These are phyloP conservation scores for Leishmania amazonensis DNA, from an alignment of 208 protist genomes.

Conservation along the genomic window DNA sequence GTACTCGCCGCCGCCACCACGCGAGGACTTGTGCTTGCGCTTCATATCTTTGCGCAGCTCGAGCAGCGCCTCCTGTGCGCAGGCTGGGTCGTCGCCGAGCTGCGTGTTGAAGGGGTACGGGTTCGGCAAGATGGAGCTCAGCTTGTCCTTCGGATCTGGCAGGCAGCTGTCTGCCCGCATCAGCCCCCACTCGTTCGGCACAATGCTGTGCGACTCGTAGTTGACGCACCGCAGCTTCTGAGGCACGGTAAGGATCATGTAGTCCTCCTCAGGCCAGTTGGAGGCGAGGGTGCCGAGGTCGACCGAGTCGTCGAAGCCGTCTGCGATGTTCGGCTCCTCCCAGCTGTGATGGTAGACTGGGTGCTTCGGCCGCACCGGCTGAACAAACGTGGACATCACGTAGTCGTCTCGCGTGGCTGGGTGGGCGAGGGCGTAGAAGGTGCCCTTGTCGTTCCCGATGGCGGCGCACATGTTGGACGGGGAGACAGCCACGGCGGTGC, in stretches of 20 bases:
- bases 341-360: constrained; percentile 69
- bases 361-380: constrained; percentile 65
- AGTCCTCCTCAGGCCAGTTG: constrained; percentile 84
- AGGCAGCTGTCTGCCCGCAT: constrained; percentile 79
- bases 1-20: constrained; percentile 63
- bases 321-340: constrained; percentile 65
- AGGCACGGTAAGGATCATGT: constrained; percentile 89
- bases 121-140: constrained; percentile 75
- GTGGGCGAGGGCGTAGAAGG: constrained; percentile 78
- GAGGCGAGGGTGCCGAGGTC: constrained; percentile 61
- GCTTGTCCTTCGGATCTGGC: constrained; percentile 87
- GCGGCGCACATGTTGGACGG: constrained; percentile 80
- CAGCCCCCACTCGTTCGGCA: constrained; percentile 77
- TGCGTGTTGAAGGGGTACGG: constrained; percentile 87
- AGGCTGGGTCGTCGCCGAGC: constrained; percentile 77
- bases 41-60: constrained; percentile 85
- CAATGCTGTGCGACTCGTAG: constrained; percentile 42
- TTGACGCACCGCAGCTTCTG: constrained; percentile 80
- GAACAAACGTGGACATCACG: constrained; percentile 75
- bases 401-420: constrained; percentile 72
- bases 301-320: constrained; percentile 69
- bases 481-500: constrained; percentile 72
- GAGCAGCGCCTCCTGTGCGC: constrained; percentile 70
- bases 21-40: constrained; percentile 57
- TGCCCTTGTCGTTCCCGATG: constrained; percentile 88